Base-by-base conservation (phyloP, 257 asterid species). In the Nicotiana attenuata region DNA sequence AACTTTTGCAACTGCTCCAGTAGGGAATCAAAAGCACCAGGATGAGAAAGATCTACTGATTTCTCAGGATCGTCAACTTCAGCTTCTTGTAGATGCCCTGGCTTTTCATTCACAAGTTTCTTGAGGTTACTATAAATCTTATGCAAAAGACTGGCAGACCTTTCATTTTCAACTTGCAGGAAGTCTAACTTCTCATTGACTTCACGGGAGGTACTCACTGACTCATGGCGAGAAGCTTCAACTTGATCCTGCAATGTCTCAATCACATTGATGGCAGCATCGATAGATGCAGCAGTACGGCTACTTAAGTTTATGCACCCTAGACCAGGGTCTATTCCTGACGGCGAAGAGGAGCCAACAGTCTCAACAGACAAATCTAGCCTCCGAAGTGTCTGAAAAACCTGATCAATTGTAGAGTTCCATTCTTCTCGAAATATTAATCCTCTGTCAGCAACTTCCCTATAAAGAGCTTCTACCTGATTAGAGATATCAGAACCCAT, bases 371-470 rank as follows among this genome's bases (percentile, higher is more conserved):
- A 85, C 82, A 87, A 83, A 84, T 92, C 93, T 24, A 96, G 90
- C 91, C 83, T 86, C 50, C 80, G 83, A 77, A 89, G 90, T 83
- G 85, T 82, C 89, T 84, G 89, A 88, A 92, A 86, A 86, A 92
- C 82, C 86, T 87, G 87, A 67, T 90, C 84, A 80, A 86, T 87
- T 81, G 82, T 85, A 83, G 95, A 87, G 71, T 86, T 89, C 97
- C 94, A 89, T 78, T 91, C 92, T 83, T 86, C 91, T 78, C 87
- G 91, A 83, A 90, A 89, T 77, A 76, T 16, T 50, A 82, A 63
- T 81, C 87, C 93, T 85, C 90, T 90, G 79, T 87, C 90, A 84
- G 82, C 83, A 82, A 92, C 90, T 87, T 89, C 95, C 80, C 85
- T 84, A 47, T 86, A 87, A 85, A 92, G 92, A 80, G 79, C 78